Conservation (phyloP, 148 eudicot species). For the Rhododendron molle region DNA sequence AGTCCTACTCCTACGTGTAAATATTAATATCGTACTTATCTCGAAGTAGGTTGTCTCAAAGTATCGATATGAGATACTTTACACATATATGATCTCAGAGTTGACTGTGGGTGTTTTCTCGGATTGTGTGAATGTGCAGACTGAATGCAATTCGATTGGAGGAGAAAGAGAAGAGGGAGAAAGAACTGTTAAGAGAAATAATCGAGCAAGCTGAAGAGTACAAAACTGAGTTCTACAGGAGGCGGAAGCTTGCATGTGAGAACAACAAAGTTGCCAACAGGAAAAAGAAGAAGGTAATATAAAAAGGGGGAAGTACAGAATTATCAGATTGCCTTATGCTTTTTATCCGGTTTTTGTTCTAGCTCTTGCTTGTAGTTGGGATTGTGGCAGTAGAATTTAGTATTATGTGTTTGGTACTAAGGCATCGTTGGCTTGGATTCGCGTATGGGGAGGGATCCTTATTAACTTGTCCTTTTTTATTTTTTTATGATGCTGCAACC, state of each 20-base stretch:
- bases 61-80: not conserved
- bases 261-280: slow-evolving; percentile 51
- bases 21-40: too few relatives aligned
- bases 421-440: not conserved
- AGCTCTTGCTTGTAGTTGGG: not conserved
- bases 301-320: not conserved
- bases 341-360: not conserved
- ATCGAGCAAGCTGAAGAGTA: slow-evolving; percentile 60
- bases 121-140: slow-evolving; percentile 16
- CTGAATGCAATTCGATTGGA: slow-evolving; percentile 61
- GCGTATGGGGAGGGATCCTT: not conserved
- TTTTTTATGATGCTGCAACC: not conserved
- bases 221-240: slow-evolving; percentile 55
- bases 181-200: slow-evolving; percentile 52
- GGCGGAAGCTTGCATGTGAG: slow-evolving; percentile 49
- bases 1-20: too few relatives aligned
- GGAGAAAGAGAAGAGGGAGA: slow-evolving; percentile 74
- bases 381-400: not conserved
- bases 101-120: not conserved
- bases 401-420: not conserved
- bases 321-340: not conserved
- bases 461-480: not conserved
- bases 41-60: too few relatives aligned
- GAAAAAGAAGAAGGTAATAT: slow-evolving; percentile 64
- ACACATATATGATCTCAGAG: not conserved